Evolutionary conservation across 2,329 filamentous ascomycete species (phyloP), one percentile per base, ranked within the genome.

Genomic region (Ilyonectria destructans): DNA sequence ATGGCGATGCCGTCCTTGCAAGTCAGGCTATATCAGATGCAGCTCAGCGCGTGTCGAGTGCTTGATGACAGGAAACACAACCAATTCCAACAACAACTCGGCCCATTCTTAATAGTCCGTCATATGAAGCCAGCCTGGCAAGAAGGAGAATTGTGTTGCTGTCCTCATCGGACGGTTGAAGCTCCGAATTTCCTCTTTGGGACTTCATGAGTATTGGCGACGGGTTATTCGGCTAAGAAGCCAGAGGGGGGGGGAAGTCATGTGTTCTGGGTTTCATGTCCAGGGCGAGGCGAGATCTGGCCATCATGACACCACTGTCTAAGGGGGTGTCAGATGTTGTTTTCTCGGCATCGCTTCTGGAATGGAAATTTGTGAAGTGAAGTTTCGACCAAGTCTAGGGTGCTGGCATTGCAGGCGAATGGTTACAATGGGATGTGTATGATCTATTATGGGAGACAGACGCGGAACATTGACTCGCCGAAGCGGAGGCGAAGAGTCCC

Each of bases 131-230:
- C 54, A 68, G 54, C 37, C 51, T 58, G 58, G 33, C 51, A 46
- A 57, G 15, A 56, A 56, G 17, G 37, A 60, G 43, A 60, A 58
- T 57, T 62, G 71, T 67, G 37, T 74, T 68, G 73, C 59, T 77
- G 72, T 74, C 75, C 74, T 76, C 71, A 70, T 76, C 75, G 75
- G 75, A 77, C 60, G 70, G 68, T 74, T 71, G 55, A 29, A 63
- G 57, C 63, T 69, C 75, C 74, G 75, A 56, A 58, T 77, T 77
- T 70, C 75, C 71, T 61, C 59, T 75, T 72, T 65, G 68, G 72
- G 64, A 59, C 58, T 48, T 45, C 60, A 58, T 40, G n/a, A 31
- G 65, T 64, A 46, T 65, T 59, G 58, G 21, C 62, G 46, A 58
- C 21, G 45, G 60, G 40, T 12, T 37, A 19, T 10, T 62, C 23